These are phyloP conservation scores for Boletellus ananiceps DNA, from an alignment of 768 basidiomycete species.

Conservation along the genomic window DNA sequence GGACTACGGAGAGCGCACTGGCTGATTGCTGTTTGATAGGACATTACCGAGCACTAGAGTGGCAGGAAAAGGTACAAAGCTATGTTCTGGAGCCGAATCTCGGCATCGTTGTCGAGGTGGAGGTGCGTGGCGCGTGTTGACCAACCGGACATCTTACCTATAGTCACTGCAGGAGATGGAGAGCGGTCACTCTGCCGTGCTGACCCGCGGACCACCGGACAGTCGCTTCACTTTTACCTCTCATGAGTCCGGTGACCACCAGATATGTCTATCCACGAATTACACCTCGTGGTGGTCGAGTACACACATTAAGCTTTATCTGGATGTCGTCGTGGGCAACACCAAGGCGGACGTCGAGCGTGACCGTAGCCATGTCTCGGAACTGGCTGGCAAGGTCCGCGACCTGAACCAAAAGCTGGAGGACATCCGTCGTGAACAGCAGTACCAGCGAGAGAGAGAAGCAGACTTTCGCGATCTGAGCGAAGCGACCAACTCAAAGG, in stretches of 20 bases:
- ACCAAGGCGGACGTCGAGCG: conserved; percentile 84
- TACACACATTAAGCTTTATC: conserved; percentile 89
- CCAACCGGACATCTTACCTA: background rate
- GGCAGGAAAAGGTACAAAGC: conserved; percentile 65
- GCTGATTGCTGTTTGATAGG: conserved; percentile 43
- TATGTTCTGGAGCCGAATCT: conserved; percentile 73
- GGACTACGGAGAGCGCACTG: background rate
- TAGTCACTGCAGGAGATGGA: conserved; percentile 67
- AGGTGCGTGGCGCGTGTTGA: conserved; percentile 47
- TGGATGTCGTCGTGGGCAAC: conserved; percentile 89
- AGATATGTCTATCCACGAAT: conserved; percentile 93
- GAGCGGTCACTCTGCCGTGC: conserved; percentile 74
- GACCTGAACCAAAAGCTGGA: conserved; percentile 93
- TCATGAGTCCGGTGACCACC: conserved; percentile 94
- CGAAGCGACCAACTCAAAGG: conserved; percentile 84
- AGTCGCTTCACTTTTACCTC: conserved; percentile 97
- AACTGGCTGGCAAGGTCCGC: conserved; percentile 76
- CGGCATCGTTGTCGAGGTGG: conserved; percentile 87
- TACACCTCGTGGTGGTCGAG: conserved; percentile 84
- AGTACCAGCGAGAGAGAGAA: conserved; percentile 96
- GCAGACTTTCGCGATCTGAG: conserved; percentile 84
- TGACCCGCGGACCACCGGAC: conserved; percentile 85
- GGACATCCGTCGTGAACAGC: conserved; percentile 91
- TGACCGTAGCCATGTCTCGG: conserved; percentile 80
- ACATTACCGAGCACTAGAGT: conserved; percentile 90